Evolutionary conservation across 1,139 yeast species (phyloP).

Genomic region (Nakaseomyces glabratus): DNA sequence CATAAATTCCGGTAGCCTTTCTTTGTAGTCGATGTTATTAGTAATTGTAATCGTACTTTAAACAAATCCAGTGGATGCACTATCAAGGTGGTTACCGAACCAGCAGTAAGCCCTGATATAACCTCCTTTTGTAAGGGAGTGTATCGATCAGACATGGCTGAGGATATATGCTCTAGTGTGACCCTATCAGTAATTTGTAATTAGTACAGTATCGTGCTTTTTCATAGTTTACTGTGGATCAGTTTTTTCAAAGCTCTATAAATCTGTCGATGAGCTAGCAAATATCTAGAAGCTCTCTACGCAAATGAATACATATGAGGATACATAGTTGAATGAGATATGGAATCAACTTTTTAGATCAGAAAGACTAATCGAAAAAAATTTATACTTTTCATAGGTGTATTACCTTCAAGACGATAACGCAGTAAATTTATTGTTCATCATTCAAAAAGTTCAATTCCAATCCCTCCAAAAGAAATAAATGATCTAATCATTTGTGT

Average conservation of each 20-base stretch:
- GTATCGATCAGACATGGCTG: constrained; percentile 9
- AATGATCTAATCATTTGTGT: background rate
- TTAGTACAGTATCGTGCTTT: no score
- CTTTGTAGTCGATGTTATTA: constrained; percentile 18
- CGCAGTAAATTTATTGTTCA: constrained; percentile 16
- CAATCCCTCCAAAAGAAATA: constrained; percentile 1
- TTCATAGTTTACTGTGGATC: constrained; percentile 6
- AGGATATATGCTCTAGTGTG: background rate
- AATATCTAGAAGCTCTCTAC: no score
- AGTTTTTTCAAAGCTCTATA: background rate
- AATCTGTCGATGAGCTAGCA: no score
- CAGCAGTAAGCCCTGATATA: constrained; percentile 75
- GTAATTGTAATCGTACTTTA: constrained; percentile 65
- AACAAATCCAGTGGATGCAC: constrained; percentile 87
- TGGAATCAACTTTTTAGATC: background rate
- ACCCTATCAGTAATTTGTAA: no score
- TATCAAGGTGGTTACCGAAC: constrained; percentile 65
- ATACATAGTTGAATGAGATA: no score
- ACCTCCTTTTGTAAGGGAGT: constrained; percentile 41
- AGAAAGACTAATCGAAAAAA: constrained; percentile 7
- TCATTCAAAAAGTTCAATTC: constrained; percentile 9
- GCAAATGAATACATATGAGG: no score
- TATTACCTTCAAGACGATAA: constrained; percentile 20
- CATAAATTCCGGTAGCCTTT: constrained; percentile 3
- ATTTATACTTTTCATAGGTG: constrained; percentile 5